phyloP scores from a whole-genome alignment of 2,329 filamentous ascomycete genomes.

The Aulographum hederae region DNA sequence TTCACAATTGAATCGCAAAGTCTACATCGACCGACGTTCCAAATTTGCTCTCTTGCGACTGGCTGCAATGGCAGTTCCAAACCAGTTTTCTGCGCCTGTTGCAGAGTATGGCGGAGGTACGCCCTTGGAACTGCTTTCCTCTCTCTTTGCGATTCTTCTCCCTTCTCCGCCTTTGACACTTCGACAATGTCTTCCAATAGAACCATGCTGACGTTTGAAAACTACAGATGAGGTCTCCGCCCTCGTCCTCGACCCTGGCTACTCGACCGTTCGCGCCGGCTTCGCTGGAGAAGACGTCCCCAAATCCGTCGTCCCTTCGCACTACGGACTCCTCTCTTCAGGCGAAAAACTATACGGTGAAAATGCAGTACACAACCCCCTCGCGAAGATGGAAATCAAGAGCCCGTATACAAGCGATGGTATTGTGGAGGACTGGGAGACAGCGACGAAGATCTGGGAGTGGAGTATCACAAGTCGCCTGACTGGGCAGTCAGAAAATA shows the following conservation, averaged over 20 bases:
- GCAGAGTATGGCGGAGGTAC: conserved; percentile 5
- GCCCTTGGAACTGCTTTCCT: too few species aligned
- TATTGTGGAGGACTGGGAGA: conserved; percentile 90
- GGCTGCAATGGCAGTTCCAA: conserved; percentile 2
- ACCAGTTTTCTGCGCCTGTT: conserved; percentile 3
- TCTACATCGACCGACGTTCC: too few species aligned
- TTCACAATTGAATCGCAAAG: too few species aligned
- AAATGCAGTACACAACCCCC: conserved; percentile 66
- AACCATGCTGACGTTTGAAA: too few species aligned
- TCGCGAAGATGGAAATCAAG: conserved; percentile 59
- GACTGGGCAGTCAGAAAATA: conserved; percentile 54
- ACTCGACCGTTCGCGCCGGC: conserved; percentile 76
- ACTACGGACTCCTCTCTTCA: conserved; percentile 48
- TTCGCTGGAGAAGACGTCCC: conserved; percentile 97
- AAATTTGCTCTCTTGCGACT: too few species aligned
- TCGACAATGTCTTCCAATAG: too few species aligned
- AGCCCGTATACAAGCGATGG: conserved; percentile 86
- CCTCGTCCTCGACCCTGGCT: conserved; percentile 89
- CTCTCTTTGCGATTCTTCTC: too few species aligned
- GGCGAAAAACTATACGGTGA: conserved; percentile 63
- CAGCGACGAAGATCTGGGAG: conserved; percentile 78
- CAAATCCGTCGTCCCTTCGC: conserved; percentile 80
- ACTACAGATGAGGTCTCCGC: conserved; percentile 94
- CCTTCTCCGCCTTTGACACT: too few species aligned
- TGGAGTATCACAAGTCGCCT: conserved; percentile 77